Conservation (phyloP, 2,329 filamentous ascomycete species). For the Penicillium occitanis region DNA sequence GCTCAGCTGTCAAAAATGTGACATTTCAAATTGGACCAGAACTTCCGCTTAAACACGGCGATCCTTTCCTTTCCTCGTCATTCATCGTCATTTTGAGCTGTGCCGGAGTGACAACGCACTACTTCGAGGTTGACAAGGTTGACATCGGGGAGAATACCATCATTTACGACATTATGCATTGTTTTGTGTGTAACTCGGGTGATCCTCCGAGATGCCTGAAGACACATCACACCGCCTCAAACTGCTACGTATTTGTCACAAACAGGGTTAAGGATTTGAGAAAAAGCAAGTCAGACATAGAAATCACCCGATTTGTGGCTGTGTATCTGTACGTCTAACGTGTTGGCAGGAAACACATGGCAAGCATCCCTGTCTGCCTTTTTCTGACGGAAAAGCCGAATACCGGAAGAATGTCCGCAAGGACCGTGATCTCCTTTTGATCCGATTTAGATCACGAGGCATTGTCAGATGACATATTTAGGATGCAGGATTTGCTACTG, state of each 20-base stretch:
- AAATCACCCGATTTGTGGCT: slow-evolving; percentile 8
- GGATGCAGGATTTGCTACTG: not conserved
- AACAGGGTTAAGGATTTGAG: not conserved
- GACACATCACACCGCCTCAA: not conserved
- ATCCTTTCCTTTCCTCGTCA: not conserved
- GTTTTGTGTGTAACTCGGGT: not conserved
- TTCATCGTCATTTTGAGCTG: not conserved
- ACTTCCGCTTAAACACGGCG: not conserved
- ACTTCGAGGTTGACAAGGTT: not conserved
- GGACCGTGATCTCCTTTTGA: not conserved
- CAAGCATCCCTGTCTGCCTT: not conserved
- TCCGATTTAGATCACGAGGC: slow-evolving; percentile 1
- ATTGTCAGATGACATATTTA: slow-evolving; percentile 6
- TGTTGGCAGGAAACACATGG: slow-evolving; percentile 14
- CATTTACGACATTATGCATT: not conserved
- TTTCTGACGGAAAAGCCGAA: not conserved
- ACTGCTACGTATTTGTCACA: not conserved
- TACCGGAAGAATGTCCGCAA: not conserved
- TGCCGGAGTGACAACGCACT: not conserved
- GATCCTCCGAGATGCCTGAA: not conserved
- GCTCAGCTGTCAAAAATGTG: not conserved
- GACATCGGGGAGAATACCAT: not conserved
- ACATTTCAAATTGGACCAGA: slow-evolving; percentile 1
- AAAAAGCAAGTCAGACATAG: not conserved
- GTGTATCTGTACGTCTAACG: not conserved